Evolutionary conservation across 1,139 yeast species (phyloP), one percentile per base, ranked within the genome.

Genomic region (Magnusiomyces fungicola): DNA sequence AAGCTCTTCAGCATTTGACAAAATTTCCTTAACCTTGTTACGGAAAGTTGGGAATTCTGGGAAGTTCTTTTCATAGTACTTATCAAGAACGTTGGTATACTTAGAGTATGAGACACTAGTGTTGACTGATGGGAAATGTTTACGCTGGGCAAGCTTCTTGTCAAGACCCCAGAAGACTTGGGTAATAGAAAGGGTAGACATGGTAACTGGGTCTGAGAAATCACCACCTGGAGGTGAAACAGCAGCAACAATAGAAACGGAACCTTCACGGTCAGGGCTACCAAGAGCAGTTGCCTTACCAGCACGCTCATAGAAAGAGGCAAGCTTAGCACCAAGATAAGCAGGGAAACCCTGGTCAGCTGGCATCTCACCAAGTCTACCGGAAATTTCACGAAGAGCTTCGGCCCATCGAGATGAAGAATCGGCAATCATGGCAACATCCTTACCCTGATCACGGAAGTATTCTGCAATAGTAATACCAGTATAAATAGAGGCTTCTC

Each of bases 291-390:
- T 77, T 43, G 96, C 95, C 69, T 86, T 89, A 74, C 99, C 99
- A 44, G 99, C 98, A 78, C 99, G 89, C 75, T 92, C 99, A 71
- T 92, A 92, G 80, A 92, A 92, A 51, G 97, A 92, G 51, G 99
- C 97, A 65, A 92, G 79, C 70, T 92, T 92, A 50, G 99, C 96
- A 74, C 98, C 98, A 69, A 92, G 79, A 69, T 94, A 92, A 52
- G 99, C 99, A 56, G 99, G 99, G 94, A 90, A 92, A 78, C 99
- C 99, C 76, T 94, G 98, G 74, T 92, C 99, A 55, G 99, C 99
- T 68, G 99, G 99, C 99, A 92, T 92, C 76, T 94, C 99, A 72
- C 98, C 98, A 70, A 92, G 78, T 79, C 99, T 95, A 80, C 99
- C 99, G 50, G 97, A 90, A 69, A 92, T 83, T 79, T 92, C 99